A percentile compares a stretch with the other conserved stretches of the same genome.
Evolutionary conservation across 352 stramenopile genomes (phyloP).

Genomic region (Globisporangium emineosum): DNA sequence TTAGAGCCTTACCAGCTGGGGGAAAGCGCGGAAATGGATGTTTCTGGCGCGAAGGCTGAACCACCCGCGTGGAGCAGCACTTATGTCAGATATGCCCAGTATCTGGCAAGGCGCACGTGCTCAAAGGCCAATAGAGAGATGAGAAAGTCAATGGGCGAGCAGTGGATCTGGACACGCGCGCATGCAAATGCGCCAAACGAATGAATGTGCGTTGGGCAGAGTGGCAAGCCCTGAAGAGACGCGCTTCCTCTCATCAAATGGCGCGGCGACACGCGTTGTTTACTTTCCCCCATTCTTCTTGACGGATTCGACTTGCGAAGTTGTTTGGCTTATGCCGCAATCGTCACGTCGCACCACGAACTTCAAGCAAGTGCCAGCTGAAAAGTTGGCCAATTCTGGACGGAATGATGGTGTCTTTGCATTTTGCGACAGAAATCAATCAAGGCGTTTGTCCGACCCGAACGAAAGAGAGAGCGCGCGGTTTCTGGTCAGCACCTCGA

Average conservation of each 20-base stretch:
- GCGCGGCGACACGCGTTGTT: no score
- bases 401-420: neutral
- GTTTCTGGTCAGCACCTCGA: neutral
- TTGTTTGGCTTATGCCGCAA: neutral
- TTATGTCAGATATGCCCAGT: neutral
- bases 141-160: neutral
- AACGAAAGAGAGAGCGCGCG: neutral
- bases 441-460: neutral
- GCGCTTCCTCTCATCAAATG: no score
- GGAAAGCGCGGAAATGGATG: neutral
- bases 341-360: neutral
- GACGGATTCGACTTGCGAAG: neutral
- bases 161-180: neutral
- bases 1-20: neutral
- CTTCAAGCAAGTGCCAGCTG: neutral
- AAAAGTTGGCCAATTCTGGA: neutral
- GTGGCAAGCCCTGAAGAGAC: no score
- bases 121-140: neutral
- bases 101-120: neutral
- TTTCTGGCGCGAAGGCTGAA: neutral
- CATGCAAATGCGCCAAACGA: no score
- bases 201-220: no score
- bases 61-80: neutral
- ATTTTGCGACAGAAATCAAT: constrained; percentile 4
- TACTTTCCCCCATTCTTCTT: no score